These are phyloP conservation scores for Backusella psychrophila DNA, from an alignment of 192 early-diverging fungal species.

Conservation along the genomic window DNA sequence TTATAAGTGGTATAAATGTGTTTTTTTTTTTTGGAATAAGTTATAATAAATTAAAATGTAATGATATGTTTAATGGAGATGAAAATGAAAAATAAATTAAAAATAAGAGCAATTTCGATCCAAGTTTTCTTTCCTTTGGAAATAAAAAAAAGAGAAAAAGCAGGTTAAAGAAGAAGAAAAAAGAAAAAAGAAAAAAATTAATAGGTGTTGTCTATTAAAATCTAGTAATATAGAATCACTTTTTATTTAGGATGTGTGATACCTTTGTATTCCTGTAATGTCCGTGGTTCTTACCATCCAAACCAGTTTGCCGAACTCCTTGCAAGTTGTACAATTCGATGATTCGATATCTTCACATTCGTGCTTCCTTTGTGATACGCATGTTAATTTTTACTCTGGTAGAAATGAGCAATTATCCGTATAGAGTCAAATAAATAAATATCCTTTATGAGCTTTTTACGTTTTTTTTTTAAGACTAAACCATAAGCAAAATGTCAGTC, in stretches of 20 bases:
- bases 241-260: not conserved
- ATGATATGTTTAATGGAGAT: not conserved
- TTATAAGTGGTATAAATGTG: slow-evolving; percentile 3
- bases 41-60: not conserved
- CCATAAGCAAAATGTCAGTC: not conserved
- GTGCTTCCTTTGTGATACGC: slow-evolving; percentile 12
- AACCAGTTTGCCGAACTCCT: not conserved
- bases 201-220: slow-evolving; percentile 1
- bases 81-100: slow-evolving; percentile 6
- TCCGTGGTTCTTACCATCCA: not conserved
- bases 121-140: slow-evolving; percentile 1
- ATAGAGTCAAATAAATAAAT: not conserved
- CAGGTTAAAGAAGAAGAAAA: slow-evolving; percentile 1
- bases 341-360: slow-evolving; percentile 12
- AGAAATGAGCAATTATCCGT: not conserved
- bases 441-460: not conserved
- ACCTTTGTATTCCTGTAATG: not conserved
- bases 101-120: slow-evolving; percentile 1
- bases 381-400: not conserved
- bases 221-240: not conserved
- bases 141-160: not conserved
- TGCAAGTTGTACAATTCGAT: not conserved
- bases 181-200: not conserved
- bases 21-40: not conserved
- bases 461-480: not conserved